phyloP scores from a whole-genome alignment of 1,139 yeast species.

The Debaryomycetaceae sp. region DNA sequence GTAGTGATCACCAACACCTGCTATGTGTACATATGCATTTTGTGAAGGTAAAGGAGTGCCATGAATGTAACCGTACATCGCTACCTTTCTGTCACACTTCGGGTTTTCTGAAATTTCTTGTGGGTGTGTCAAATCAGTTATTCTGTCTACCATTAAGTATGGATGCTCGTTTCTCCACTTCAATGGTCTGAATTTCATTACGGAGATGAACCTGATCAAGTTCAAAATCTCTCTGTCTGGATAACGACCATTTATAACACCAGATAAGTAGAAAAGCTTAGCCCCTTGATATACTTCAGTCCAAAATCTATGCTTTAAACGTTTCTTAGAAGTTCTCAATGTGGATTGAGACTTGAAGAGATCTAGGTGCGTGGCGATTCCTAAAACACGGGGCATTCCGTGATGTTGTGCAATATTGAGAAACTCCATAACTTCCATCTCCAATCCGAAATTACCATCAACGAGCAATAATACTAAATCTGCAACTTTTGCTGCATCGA shows the following conservation, averaged over 20 bases:
- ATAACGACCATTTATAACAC: slow-evolving; percentile 94
- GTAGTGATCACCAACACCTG: slow-evolving; percentile 90
- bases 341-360: slow-evolving; percentile 88
- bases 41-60: slow-evolving; percentile 80
- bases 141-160: slow-evolving; percentile 83
- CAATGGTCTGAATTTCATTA: slow-evolving; percentile 96
- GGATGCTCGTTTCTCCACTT: slow-evolving; percentile 99
- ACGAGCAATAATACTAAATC: slow-evolving; percentile 85
- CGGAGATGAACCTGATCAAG: slow-evolving; percentile 87
- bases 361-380: slow-evolving; percentile 94
- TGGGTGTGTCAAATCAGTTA: slow-evolving; percentile 96
- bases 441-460: slow-evolving; percentile 97
- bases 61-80: slow-evolving; percentile 90
- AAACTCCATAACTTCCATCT: slow-evolving; percentile 99
- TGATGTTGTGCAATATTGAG: slow-evolving; percentile 94
- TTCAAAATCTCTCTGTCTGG: slow-evolving; percentile 96
- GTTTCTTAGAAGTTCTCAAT: slow-evolving; percentile 85
- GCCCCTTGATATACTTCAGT: slow-evolving; percentile 99
- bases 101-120: slow-evolving; percentile 71
- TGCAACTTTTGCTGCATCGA: slow-evolving; percentile 93
- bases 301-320: slow-evolving; percentile 94
- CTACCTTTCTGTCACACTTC: slow-evolving; percentile 84
- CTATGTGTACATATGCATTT: slow-evolving; percentile 85
- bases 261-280: slow-evolving; percentile 87
- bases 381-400: slow-evolving; percentile 97